Percentiles rank a stretch among this genome's conserved stretches.
Conservation (phyloP, 352 stramenopile species). For the Phytopythium vexans region DNA sequence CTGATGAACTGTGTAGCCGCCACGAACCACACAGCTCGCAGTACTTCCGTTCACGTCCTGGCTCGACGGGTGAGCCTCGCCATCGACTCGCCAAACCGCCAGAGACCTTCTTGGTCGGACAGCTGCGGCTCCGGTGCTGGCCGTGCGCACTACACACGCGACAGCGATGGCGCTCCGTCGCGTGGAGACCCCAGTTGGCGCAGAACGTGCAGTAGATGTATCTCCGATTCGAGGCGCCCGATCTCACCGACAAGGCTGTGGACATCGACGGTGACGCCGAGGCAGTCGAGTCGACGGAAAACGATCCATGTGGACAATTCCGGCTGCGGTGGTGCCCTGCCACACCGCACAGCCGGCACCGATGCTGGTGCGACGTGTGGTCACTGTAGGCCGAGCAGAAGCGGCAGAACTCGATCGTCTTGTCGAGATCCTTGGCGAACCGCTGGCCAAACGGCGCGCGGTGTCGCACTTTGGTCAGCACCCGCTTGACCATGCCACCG, state of each 20-base stretch:
- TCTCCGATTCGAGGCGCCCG: slow-evolving; percentile 9
- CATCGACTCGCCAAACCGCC: slow-evolving; percentile 18
- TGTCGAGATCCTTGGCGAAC: slow-evolving; percentile 21
- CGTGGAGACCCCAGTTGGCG: slow-evolving; percentile 46
- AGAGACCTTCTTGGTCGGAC: slow-evolving; percentile 8
- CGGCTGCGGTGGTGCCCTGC: slow-evolving; percentile 61
- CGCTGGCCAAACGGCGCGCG: slow-evolving; percentile 39
- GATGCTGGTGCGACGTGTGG: slow-evolving; percentile 58
- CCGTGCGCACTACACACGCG: slow-evolving; percentile 50
- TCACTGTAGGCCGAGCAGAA: slow-evolving; percentile 71
- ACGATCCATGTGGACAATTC: slow-evolving; percentile 33
- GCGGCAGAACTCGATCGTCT: slow-evolving; percentile 57
- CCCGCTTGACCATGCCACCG: slow-evolving; percentile 67
- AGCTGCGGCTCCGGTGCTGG: slow-evolving; percentile 55
- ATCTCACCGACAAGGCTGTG: slow-evolving; percentile 6
- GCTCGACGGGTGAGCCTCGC: slow-evolving; percentile 41
- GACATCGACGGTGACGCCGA: slow-evolving; percentile 8
- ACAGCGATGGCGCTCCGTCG: slow-evolving; percentile 57
- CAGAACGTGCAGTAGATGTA: slow-evolving; percentile 65
- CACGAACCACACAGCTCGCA: slow-evolving; percentile 59
- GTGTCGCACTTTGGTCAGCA: slow-evolving; percentile 63
- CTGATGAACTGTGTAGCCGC: slow-evolving; percentile 45
- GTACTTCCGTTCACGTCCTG: slow-evolving; percentile 37
- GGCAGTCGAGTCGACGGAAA: slow-evolving; percentile 10
- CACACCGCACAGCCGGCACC: slow-evolving; percentile 57